These are phyloP conservation scores for Kluyveromyces marxianus DNA, from an alignment of 1,139 yeast genomes.

Conservation along the genomic window DNA sequence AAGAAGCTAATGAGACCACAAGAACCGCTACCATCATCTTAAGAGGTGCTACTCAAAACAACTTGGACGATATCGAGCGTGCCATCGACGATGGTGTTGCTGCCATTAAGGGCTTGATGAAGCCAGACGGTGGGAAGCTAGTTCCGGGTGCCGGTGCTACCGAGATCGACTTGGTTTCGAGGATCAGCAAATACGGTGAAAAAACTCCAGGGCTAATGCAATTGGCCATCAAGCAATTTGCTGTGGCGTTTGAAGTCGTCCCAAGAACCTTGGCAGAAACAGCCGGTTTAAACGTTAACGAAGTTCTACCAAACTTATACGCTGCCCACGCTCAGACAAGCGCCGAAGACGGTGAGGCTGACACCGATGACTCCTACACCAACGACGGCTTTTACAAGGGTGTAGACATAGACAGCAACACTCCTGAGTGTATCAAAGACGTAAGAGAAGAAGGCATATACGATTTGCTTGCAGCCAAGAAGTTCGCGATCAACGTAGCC, in stretches of 20 bases:
- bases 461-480: constrained; percentile 75
- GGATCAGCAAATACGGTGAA: constrained; percentile 80
- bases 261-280: constrained; percentile 94
- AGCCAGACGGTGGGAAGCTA: constrained; percentile 57
- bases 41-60: constrained; percentile 96
- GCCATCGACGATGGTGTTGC: constrained; percentile 96
- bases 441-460: constrained; percentile 61
- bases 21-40: constrained; percentile 87
- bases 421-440: constrained; percentile 63
- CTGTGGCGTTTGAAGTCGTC: constrained; percentile 87
- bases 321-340: constrained; percentile 58
- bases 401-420: constrained; percentile 64
- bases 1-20: constrained; percentile 52
- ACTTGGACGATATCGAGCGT: constrained; percentile 88
- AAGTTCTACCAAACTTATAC: constrained; percentile 76
- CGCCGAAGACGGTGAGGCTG: constrained; percentile 9
- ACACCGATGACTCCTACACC: constrained; percentile 8
- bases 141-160: constrained; percentile 96
- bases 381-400: constrained; percentile 41
- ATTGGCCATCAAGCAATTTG: constrained; percentile 88
- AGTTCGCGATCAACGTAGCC: constrained; percentile 84
- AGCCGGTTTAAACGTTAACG: constrained; percentile 86
- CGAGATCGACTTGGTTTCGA: constrained; percentile 82
- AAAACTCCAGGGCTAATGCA: constrained; percentile 89
- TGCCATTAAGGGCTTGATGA: constrained; percentile 81